Evolutionary conservation across 108 stramenopile genomes (phyloP).

Genomic region (Epithemia pelagica): DNA sequence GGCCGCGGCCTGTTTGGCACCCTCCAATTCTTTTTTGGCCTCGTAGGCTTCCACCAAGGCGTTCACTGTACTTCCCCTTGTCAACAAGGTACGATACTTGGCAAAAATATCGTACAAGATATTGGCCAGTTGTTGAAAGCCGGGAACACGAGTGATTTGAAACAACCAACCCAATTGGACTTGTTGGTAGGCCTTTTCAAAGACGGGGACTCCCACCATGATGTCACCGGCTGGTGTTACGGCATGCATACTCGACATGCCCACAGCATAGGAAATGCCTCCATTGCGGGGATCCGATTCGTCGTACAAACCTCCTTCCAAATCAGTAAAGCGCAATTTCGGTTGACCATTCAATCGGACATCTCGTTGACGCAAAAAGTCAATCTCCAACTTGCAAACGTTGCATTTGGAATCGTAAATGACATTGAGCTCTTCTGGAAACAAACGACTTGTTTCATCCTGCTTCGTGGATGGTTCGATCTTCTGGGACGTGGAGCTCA

Average conservation of each 20-base stretch:
- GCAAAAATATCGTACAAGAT: conserved; percentile 44
- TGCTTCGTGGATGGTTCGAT: no score
- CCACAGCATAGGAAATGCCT: conserved; percentile 33
- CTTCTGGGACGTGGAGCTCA: no score
- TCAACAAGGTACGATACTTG: conserved; percentile 36
- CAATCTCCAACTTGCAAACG: conserved; percentile 57
- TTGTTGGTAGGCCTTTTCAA: conserved; percentile 32
- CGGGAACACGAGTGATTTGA: conserved; percentile 23
- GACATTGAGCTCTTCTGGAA: conserved; percentile 51
- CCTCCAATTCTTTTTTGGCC: conserved; percentile 17
- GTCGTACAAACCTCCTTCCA: conserved; percentile 38
- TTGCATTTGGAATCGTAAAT: conserved; percentile 62
- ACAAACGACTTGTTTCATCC: no score
- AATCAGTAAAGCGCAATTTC: conserved; percentile 44
- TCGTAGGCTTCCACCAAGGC: conserved; percentile 30
- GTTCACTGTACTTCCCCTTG: conserved; percentile 35
- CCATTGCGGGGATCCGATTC: conserved; percentile 42
- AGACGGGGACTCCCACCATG: conserved; percentile 44
- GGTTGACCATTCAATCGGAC: background rate
- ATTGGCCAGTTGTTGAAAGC: conserved; percentile 21
- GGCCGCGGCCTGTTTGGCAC: conserved; percentile 1
- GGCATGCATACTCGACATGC: conserved; percentile 51
- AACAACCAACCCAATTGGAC: conserved; percentile 53
- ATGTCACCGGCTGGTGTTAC: conserved; percentile 35
- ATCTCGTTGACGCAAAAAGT: conserved; percentile 37